A percentile compares a stretch with the other conserved stretches of the same genome.
Conservation (phyloP, 1,284 basidiomycete species). For the Gomphus sp. region DNA sequence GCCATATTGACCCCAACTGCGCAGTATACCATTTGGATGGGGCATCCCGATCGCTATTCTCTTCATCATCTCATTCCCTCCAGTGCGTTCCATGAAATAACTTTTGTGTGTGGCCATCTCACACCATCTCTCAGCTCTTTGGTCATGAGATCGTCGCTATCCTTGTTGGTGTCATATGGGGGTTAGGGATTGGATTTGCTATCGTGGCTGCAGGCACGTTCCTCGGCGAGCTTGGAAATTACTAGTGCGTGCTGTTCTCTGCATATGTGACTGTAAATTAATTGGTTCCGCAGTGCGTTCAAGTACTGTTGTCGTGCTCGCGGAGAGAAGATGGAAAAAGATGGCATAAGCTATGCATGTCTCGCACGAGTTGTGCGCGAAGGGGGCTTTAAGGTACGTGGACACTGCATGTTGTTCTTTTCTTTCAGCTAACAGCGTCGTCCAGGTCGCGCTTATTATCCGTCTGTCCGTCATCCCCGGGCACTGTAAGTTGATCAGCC, state of each 20-base stretch:
- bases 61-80: conserved; percentile 72
- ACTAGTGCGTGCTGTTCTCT: conserved; percentile 37
- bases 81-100: conserved; percentile 30
- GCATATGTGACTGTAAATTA: neutral
- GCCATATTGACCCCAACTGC: neutral
- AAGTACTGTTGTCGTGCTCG: conserved; percentile 52
- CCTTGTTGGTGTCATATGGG: conserved; percentile 73
- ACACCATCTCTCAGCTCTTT: conserved; percentile 39
- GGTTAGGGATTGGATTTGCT: conserved; percentile 55
- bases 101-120: conserved; percentile 9
- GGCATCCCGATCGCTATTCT: conserved; percentile 75
- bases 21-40: conserved; percentile 51
- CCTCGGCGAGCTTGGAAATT: conserved; percentile 62
- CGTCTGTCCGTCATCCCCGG: conserved; percentile 77
- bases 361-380: conserved; percentile 69
- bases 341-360: conserved; percentile 67
- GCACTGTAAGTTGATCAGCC: conserved; percentile 38
- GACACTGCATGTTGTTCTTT: neutral
- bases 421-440: conserved; percentile 11
- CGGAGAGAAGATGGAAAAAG: conserved; percentile 64
- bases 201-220: conserved; percentile 62
- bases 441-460: conserved; percentile 54
- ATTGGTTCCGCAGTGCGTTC: conserved; percentile 40
- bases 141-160: conserved; percentile 73
- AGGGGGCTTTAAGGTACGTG: conserved; percentile 54